phyloP scores from a whole-genome alignment of 116 monocot species.

The Papilionanthe hybrid region DNA sequence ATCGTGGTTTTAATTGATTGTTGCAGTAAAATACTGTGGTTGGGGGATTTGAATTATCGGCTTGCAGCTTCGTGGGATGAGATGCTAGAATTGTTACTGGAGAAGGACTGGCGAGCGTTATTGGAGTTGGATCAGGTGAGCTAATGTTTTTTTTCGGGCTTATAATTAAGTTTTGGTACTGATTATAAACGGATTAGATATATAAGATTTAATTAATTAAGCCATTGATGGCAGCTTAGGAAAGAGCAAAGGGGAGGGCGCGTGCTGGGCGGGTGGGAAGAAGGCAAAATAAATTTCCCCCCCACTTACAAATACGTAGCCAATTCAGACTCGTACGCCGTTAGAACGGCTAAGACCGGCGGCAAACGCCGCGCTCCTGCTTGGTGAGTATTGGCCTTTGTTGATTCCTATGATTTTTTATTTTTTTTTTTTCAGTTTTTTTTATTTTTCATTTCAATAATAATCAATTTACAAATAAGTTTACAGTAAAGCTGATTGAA shows the following conservation, averaged over 20 bases:
- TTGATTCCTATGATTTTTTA: no score
- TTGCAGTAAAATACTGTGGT: constrained; percentile 38
- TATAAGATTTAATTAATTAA: not conserved
- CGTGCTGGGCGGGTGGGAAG: constrained; percentile 41
- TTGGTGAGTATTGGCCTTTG: constrained; percentile 17
- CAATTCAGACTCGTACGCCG: constrained; percentile 30
- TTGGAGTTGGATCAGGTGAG: constrained; percentile 48
- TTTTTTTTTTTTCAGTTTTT: not conserved
- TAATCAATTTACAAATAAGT: no score
- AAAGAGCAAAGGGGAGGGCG: constrained; percentile 30
- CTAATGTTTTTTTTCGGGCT: not conserved
- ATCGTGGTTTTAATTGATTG: no score
- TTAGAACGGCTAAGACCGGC: constrained; percentile 16
- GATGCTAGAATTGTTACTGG: constrained; percentile 19
- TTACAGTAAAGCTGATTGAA: no score
- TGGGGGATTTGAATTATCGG: constrained; percentile 54
- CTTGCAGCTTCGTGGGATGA: constrained; percentile 15
- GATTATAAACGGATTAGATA: not conserved
- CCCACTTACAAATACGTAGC: constrained; percentile 49
- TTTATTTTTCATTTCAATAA: not conserved
- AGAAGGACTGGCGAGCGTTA: constrained; percentile 37
- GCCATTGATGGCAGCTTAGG: constrained; percentile 18
- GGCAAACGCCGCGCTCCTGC: constrained; percentile 49
- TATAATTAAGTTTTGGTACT: no score
- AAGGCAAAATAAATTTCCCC: constrained; percentile 43